Evolutionary conservation across 1,139 yeast genomes (phyloP), one percentile per base, ranked within the genome.

Genomic region (Sugiyamaella japonica): DNA sequence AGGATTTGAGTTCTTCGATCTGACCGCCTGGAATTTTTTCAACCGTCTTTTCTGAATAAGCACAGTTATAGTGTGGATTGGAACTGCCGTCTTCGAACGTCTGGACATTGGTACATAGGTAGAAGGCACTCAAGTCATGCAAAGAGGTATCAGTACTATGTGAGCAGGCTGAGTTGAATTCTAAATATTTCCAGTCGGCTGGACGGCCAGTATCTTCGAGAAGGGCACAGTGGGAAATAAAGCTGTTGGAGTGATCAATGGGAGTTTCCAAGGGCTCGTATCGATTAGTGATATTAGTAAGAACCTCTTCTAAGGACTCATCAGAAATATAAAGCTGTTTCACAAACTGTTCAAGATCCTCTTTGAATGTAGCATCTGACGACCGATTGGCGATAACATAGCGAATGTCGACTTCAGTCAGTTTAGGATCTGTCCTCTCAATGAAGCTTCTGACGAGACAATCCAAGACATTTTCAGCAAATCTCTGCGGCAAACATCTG

Each of bases 401-500:
- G 4, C 23, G n/a, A n/a, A 40, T 40, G n/a, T 40, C 44, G 23
- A 10, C 17, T 8, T 12, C 28, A 2, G 4, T 13, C 4, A 39
- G 3, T 34, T 17, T 6, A 16, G 10, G n/a, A 3, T 39, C 17
- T 16, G 29, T 39, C 13, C 6, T 10, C 10, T 10, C 13, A 10
- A 20, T 32, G 17, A 3, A 23, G 38, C 15, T n/a, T 5, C 10
- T 44, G 10, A 17, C 40, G 20, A 32, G 17, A 7, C 40, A 31
- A 34, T 31, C 40, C n/a, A 45, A 16, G 6, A 37, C 31, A 16
- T 45, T 8, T 36, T 45, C 49, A n/a, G 28, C 49, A 23, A 45
- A 45, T 16, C 49, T 13, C 17, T 37, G 40, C 4, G 49, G 49
- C 25, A 45, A 36, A 36, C 49, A 45, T n/a, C 13, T 34, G 4